Percentiles rank a stretch among this genome's conserved stretches.
phyloP scores from a whole-genome alignment of 306 rosid species.

The Arachis hypogaea region DNA sequence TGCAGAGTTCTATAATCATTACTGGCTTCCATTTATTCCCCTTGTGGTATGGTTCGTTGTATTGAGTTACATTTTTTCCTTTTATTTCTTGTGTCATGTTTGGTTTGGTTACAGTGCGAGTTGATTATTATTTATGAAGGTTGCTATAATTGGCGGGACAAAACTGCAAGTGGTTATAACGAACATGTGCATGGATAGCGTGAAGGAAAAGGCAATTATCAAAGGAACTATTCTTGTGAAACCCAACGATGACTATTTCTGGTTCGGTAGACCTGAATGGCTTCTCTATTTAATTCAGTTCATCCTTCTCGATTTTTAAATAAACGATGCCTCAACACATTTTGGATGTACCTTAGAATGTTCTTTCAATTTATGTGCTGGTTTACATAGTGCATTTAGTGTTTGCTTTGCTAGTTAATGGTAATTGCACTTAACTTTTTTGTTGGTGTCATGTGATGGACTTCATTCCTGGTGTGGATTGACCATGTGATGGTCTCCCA shows the following conservation, averaged over 20 bases:
- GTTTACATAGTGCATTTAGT: too few relatives aligned
- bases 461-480: too few relatives aligned
- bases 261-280: conserved; percentile 66
- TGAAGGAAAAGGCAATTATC: conserved; percentile 49
- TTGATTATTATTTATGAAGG: conserved; percentile 39
- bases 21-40: conserved; percentile 80
- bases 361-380: too few relatives aligned
- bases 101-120: too few relatives aligned
- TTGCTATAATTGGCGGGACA: conserved; percentile 62
- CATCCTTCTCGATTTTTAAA: conserved; percentile 40
- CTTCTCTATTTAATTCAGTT: conserved; percentile 64
- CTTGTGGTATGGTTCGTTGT: conserved; percentile 51
- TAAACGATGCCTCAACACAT: too few relatives aligned
- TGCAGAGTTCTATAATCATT: conserved; percentile 67
- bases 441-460: too few relatives aligned
- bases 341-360: too few relatives aligned
- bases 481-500: too few relatives aligned
- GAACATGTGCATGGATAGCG: conserved; percentile 62
- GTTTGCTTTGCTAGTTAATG: too few relatives aligned
- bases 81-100: too few relatives aligned
- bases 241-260: conserved; percentile 59
- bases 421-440: too few relatives aligned
- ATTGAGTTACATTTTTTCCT: not conserved
- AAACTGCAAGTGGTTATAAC: conserved; percentile 66
- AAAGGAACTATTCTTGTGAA: conserved; percentile 58